Evolutionary conservation across 352 stramenopile species (phyloP).

Genomic region (Pythium scleroteichum): DNA sequence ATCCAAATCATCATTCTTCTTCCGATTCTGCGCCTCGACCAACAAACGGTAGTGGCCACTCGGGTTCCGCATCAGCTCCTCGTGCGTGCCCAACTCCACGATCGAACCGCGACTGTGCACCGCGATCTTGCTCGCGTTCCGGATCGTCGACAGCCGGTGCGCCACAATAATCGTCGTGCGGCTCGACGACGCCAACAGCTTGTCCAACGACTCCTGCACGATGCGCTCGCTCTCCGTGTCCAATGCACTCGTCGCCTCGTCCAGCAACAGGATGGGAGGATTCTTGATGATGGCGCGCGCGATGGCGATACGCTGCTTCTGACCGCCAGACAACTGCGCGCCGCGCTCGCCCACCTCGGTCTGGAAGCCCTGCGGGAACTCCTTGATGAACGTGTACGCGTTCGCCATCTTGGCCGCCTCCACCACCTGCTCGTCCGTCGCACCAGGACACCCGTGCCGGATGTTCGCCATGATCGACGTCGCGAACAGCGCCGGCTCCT

Average conservation of each 20-base stretch:
- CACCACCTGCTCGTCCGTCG: conserved; percentile 63
- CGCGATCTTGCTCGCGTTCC: conserved; percentile 90
- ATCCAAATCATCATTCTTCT: conserved; percentile 55
- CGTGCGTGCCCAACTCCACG: conserved; percentile 89
- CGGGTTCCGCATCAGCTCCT: conserved; percentile 62
- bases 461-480: no score
- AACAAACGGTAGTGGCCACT: conserved; percentile 26
- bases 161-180: conserved; percentile 89
- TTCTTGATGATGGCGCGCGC: conserved; percentile 11
- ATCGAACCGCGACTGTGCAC: conserved; percentile 87
- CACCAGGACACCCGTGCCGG: conserved; percentile 31
- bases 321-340: no score
- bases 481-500: no score
- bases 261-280: conserved; percentile 7
- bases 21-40: conserved; percentile 31
- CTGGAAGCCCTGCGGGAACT: conserved; percentile 20
- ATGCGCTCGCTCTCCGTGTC: conserved; percentile 7
- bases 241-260: not conserved
- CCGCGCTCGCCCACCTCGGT: no score
- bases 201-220: conserved; percentile 40
- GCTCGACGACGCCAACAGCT: conserved; percentile 20
- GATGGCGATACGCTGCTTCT: no score
- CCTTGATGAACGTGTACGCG: conserved; percentile 8
- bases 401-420: conserved; percentile 42
- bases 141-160: conserved; percentile 88